Evolutionary conservation across 306 rosid genomes (phyloP).

Genomic region (Castanea sativa): DNA sequence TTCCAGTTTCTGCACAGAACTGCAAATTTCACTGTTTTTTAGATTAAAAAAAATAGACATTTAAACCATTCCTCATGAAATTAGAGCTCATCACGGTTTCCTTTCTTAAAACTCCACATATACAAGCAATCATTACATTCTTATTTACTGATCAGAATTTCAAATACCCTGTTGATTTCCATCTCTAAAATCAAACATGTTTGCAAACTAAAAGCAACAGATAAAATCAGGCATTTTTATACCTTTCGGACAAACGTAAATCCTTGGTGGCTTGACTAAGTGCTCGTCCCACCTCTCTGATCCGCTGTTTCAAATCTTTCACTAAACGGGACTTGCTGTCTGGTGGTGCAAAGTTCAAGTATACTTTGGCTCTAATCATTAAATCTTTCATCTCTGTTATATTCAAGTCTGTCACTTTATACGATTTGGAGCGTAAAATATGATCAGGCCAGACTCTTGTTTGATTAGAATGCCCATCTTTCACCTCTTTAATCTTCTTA

Average conservation of each 20-base stretch:
- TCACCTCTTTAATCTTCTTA: conserved; percentile 30
- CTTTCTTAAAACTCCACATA: neutral
- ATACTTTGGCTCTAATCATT: conserved; percentile 79
- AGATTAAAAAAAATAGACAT: conserved; percentile 27
- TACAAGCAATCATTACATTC: conserved; percentile 1
- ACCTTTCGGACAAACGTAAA: conserved; percentile 78
- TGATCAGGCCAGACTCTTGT: conserved; percentile 33
- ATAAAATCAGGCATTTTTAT: conserved; percentile 15
- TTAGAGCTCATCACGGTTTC: conserved; percentile 16
- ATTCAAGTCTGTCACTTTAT: conserved; percentile 43
- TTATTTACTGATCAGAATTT: conserved; percentile 3
- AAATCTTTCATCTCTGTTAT: conserved; percentile 81
- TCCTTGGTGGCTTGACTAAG: conserved; percentile 63
- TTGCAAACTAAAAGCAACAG: conserved; percentile 13
- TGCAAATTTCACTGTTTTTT: conserved; percentile 60
- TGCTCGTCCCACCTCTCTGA: conserved; percentile 76
- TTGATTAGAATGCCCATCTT: conserved; percentile 23
- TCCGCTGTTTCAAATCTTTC: conserved; percentile 77
- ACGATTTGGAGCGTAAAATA: conserved; percentile 24
- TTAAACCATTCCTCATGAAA: conserved; percentile 20
- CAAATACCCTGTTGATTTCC: neutral
- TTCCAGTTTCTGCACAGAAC: conserved; percentile 92
- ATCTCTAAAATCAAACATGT: neutral
- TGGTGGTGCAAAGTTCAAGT: conserved; percentile 66
- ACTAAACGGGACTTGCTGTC: conserved; percentile 61